Evolutionary conservation across 768 basidiomycete genomes (phyloP).

Genomic region (Clitopilus passeckerianus): DNA sequence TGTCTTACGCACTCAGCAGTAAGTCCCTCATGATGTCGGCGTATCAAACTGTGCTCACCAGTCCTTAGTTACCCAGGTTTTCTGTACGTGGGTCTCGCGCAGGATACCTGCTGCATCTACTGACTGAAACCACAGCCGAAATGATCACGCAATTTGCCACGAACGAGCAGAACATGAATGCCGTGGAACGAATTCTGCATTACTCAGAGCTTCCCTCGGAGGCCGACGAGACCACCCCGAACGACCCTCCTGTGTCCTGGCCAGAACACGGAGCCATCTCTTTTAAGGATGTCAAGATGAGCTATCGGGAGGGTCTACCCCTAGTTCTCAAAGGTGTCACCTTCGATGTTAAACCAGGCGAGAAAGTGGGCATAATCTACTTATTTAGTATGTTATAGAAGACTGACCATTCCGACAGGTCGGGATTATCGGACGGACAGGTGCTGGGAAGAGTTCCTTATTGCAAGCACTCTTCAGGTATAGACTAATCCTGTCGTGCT

Average conservation of each 20-base stretch:
- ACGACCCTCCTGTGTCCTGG: slow-evolving; percentile 45
- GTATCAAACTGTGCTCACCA: background rate
- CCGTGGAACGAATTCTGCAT: slow-evolving; percentile 62
- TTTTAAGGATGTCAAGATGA: slow-evolving; percentile 49
- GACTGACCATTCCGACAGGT: slow-evolving; percentile 18
- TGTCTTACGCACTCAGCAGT: slow-evolving; percentile 47
- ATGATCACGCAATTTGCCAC: slow-evolving; percentile 52
- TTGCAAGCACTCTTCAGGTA: slow-evolving; percentile 54
- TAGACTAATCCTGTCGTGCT: background rate
- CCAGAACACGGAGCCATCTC: slow-evolving; percentile 45
- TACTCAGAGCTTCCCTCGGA: slow-evolving; percentile 61
- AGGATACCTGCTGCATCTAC: background rate
- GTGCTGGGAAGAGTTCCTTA: slow-evolving; percentile 52
- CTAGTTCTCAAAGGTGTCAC: slow-evolving; percentile 55
- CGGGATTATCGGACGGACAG: slow-evolving; percentile 45
- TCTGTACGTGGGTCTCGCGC: slow-evolving; percentile 28
- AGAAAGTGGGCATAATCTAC: slow-evolving; percentile 42
- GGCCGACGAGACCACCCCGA: slow-evolving; percentile 32
- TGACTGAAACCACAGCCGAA: slow-evolving; percentile 29
- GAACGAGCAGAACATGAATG: slow-evolving; percentile 69
- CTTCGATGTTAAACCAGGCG: slow-evolving; percentile 53
- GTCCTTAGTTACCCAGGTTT: slow-evolving; percentile 36
- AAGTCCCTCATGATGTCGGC: slow-evolving; percentile 14
- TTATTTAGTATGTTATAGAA: background rate
- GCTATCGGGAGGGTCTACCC: slow-evolving; percentile 61